Evolutionary conservation across 805 yeast species (phyloP).

Genomic region (Myxozyma udenii): DNA sequence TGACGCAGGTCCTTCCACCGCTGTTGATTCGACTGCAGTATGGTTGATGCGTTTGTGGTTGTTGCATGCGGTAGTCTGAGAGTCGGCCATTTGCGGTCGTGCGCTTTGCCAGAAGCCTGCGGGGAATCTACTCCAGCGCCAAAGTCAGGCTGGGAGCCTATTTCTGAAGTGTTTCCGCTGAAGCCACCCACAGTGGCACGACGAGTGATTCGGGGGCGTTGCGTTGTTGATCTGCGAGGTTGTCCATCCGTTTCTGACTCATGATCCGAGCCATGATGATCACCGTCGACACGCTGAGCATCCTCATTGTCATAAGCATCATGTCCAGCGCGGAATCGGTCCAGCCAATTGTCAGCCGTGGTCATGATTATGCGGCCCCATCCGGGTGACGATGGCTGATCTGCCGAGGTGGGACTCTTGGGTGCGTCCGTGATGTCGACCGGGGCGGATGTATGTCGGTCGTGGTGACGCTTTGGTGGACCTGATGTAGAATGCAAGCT

Average conservation of each 20-base stretch:
- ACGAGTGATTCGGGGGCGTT: neutral
- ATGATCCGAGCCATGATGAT: neutral
- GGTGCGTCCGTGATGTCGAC: too few species aligned
- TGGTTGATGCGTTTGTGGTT: neutral
- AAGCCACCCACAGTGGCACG: neutral
- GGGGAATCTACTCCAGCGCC: neutral
- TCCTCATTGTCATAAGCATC: neutral
- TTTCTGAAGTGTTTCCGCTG: slow-evolving; percentile 1
- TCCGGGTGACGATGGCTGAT: too few species aligned
- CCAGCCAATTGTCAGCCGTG: slow-evolving; percentile 12
- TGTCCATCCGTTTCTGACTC: neutral
- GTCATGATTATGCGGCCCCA: slow-evolving; percentile 11
- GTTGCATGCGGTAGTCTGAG: too few species aligned
- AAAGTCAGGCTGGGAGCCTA: neutral
- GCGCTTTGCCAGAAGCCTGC: neutral
- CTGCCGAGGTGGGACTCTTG: too few species aligned
- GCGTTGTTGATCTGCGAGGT: neutral
- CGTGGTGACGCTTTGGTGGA: too few species aligned
- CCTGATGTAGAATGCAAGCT: too few species aligned
- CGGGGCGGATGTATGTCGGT: too few species aligned
- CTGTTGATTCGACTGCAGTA: neutral
- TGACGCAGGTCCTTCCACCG: slow-evolving; percentile 23
- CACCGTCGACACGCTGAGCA: neutral
- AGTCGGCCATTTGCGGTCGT: neutral
- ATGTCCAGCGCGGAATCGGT: slow-evolving; percentile 9